These are phyloP conservation scores for Penicillium rolfsii DNA, from an alignment of 2,329 filamentous ascomycete genomes.

Conservation along the genomic window DNA sequence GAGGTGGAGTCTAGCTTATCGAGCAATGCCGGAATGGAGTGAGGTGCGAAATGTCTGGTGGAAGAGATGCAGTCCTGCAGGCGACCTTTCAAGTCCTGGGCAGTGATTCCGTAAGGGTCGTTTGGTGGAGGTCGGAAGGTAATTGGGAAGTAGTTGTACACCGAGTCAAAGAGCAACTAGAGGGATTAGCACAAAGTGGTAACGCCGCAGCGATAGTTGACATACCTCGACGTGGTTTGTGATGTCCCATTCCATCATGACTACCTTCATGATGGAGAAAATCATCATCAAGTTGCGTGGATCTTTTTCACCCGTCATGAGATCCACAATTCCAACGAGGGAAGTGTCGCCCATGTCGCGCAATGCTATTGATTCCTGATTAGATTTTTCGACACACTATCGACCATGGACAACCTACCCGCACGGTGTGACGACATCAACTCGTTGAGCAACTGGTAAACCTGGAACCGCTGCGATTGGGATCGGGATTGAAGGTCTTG, in stretches of 20 bases:
- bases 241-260: slow-evolving; percentile 71
- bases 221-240: slow-evolving; percentile 60
- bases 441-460: slow-evolving; percentile 63
- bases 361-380: slow-evolving; percentile 47
- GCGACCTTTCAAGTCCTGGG: slow-evolving; percentile 67
- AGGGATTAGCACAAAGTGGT: slow-evolving; percentile 20
- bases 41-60: slow-evolving; percentile 65
- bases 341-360: slow-evolving; percentile 63
- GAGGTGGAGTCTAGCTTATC: slow-evolving; percentile 72
- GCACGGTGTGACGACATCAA: slow-evolving; percentile 65
- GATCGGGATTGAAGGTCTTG: slow-evolving; percentile 63
- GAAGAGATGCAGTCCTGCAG: slow-evolving; percentile 67
- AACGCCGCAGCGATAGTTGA: no score
- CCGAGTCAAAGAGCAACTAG: slow-evolving; percentile 64
- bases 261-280: slow-evolving; percentile 67
- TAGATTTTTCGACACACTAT: background rate
- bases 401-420: slow-evolving; percentile 41
- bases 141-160: slow-evolving; percentile 74
- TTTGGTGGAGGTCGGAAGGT: slow-evolving; percentile 71
- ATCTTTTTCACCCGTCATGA: slow-evolving; percentile 71
- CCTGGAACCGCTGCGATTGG: slow-evolving; percentile 66
- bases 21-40: slow-evolving; percentile 67
- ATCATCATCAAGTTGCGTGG: slow-evolving; percentile 71
- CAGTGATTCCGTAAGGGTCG: slow-evolving; percentile 70
- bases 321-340: slow-evolving; percentile 63